phyloP scores from a whole-genome alignment of 2,329 filamentous ascomycete genomes.

The Grosmannia serpens region DNA sequence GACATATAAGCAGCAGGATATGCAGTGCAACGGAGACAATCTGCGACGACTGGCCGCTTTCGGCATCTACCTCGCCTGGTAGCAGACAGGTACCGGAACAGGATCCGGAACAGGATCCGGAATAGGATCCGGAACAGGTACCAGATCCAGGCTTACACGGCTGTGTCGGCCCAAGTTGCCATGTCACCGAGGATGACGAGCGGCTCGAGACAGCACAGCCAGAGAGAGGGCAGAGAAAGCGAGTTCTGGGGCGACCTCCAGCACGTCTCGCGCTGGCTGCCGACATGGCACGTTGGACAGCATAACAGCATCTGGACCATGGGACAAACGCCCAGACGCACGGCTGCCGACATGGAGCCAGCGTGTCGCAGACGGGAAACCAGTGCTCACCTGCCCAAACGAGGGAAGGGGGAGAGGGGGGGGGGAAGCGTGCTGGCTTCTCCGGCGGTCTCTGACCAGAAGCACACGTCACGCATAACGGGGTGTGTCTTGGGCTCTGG shows the following conservation, averaged over 20 bases:
- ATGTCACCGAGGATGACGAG: too few relatives aligned
- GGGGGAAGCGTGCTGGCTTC: too few relatives aligned
- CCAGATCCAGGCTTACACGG: background rate
- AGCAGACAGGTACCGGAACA: background rate
- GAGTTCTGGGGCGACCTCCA: background rate
- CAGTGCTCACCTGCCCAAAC: background rate
- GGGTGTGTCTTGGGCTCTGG: background rate
- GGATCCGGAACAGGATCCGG: background rate
- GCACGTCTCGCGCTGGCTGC: background rate
- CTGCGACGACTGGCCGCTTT: background rate
- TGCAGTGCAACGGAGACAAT: background rate
- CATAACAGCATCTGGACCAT: background rate
- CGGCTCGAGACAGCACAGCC: too few relatives aligned
- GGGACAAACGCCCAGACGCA: background rate
- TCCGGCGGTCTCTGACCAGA: background rate
- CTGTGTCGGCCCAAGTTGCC: too few relatives aligned
- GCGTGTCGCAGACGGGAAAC: background rate
- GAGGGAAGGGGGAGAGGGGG: too few relatives aligned
- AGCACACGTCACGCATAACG: background rate
- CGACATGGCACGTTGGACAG: background rate
- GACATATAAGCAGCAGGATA: background rate
- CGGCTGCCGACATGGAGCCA: background rate
- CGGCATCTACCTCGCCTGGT: background rate
- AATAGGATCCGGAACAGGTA: background rate
- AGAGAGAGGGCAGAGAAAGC: too few relatives aligned